Percentiles rank a stretch among this genome's conserved stretches.
phyloP scores from a whole-genome alignment of 768 basidiomycete species.

The Cystoderma amianthinum region DNA sequence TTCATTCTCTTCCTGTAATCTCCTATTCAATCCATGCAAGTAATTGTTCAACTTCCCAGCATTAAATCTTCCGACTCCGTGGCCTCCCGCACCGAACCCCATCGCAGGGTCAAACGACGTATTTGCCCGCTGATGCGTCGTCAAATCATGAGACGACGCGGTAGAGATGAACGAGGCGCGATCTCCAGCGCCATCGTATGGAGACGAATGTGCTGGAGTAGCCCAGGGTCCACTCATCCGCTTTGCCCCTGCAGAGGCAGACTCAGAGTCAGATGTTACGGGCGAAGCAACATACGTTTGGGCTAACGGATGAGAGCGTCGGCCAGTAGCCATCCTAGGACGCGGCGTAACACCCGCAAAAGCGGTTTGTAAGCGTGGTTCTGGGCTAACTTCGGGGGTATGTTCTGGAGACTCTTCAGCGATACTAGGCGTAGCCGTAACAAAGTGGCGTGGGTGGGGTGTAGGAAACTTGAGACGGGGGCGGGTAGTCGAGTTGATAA shows the following conservation, averaged over 20 bases:
- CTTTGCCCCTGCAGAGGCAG: conserved; percentile 14
- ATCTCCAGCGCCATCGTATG: conserved; percentile 45
- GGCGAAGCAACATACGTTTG: conserved; percentile 36
- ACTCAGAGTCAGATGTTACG: conserved; percentile 26
- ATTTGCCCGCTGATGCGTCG: conserved; percentile 72
- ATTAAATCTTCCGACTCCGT: conserved; percentile 75
- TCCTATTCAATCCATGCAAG: conserved; percentile 76
- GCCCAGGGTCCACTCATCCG: conserved; percentile 19
- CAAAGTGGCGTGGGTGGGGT: conserved; percentile 41
- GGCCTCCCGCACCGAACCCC: conserved; percentile 60
- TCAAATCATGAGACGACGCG: conserved; percentile 84
- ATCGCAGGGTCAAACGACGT: conserved; percentile 85
- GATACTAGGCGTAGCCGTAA: conserved; percentile 24
- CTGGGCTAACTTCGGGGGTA: conserved; percentile 21
- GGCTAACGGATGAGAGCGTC: conserved; percentile 63
- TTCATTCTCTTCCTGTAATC: conserved; percentile 83
- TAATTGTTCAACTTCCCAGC: conserved; percentile 82
- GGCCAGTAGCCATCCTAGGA: conserved; percentile 32
- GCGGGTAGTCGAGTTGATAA: conserved; percentile 77
- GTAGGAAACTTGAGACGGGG: conserved; percentile 63
- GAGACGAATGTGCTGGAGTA: conserved; percentile 26
- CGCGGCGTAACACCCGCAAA: conserved; percentile 64
- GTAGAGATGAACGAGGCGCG: conserved; percentile 73
- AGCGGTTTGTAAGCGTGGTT: conserved; percentile 34
- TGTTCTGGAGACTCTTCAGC: conserved; percentile 27